A percentile compares a stretch with the other conserved stretches of the same genome.
Evolutionary conservation across 306 rosid species (phyloP).

Genomic region (Sphenostylis stenocarpa): DNA sequence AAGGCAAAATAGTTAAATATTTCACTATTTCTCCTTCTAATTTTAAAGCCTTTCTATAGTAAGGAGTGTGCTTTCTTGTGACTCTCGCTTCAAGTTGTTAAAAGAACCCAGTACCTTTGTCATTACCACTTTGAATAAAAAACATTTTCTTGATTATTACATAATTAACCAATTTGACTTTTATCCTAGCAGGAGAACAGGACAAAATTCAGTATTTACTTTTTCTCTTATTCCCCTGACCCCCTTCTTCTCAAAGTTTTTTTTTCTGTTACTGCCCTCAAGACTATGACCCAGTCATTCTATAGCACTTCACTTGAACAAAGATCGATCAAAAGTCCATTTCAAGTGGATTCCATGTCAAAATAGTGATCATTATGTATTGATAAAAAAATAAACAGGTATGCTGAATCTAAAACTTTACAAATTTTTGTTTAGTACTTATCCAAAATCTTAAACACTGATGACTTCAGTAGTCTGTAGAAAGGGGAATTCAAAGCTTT

Average conservation of each 20-base stretch:
- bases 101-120: background rate
- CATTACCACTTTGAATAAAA: background rate
- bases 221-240: background rate
- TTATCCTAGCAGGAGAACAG: background rate
- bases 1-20: background rate
- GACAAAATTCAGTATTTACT: background rate
- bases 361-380: background rate
- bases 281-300: too few species aligned
- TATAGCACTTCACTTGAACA: too few species aligned
- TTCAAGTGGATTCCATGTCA: background rate
- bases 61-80: background rate
- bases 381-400: background rate
- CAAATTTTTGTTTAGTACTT: background rate
- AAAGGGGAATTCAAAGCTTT: conserved; percentile 9
- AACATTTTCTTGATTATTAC: background rate
- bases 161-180: background rate
- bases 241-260: background rate
- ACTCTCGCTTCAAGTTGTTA: background rate
- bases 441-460: background rate
- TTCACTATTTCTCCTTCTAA: background rate
- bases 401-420: conserved; percentile 2
- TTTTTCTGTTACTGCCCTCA: background rate
- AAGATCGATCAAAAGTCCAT: conserved; percentile 14
- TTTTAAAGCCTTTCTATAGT: background rate
- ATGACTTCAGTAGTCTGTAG: background rate